Evolutionary conservation across 306 rosid genomes (phyloP).

Genomic region (Mucuna pruriens): DNA sequence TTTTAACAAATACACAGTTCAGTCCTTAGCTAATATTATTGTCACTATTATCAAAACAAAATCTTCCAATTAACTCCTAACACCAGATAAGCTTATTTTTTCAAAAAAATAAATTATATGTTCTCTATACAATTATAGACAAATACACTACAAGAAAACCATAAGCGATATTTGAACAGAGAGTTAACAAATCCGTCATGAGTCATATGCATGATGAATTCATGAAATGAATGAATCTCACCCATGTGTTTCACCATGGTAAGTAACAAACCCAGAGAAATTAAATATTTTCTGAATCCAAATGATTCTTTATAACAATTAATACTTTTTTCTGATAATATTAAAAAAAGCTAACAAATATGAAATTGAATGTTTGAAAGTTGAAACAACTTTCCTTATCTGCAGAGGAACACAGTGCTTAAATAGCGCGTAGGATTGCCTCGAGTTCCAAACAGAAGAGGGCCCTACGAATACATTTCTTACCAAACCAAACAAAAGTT

Average conservation of each 20-base stretch:
- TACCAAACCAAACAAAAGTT: constrained; percentile 54
- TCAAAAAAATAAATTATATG: not conserved
- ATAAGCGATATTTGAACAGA: not conserved
- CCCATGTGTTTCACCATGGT: not conserved
- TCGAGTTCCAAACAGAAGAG: not conserved
- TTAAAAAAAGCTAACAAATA: too few species aligned
- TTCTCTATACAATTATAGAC: too few species aligned
- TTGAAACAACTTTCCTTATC: too few species aligned
- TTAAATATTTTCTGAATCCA: not conserved
- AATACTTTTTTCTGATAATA: not conserved
- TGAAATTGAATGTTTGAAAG: too few species aligned
- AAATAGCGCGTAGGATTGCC: constrained; percentile 45
- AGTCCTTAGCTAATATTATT: not conserved
- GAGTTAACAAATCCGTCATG: not conserved
- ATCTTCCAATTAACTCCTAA: not conserved
- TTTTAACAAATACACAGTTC: not conserved
- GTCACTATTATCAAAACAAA: not conserved
- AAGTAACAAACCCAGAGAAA: not conserved
- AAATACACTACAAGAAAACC: not conserved
- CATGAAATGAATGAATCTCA: not conserved
- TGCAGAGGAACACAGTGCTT: not conserved
- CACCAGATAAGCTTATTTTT: not conserved
- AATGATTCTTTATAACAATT: not conserved
- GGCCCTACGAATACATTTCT: constrained; percentile 63
- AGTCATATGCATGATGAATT: too few species aligned